A percentile compares a stretch with the other conserved stretches of the same genome.
These are phyloP conservation scores for Bipolaris zeicola DNA, from an alignment of 2,329 filamentous ascomycete species.

Conservation along the genomic window DNA sequence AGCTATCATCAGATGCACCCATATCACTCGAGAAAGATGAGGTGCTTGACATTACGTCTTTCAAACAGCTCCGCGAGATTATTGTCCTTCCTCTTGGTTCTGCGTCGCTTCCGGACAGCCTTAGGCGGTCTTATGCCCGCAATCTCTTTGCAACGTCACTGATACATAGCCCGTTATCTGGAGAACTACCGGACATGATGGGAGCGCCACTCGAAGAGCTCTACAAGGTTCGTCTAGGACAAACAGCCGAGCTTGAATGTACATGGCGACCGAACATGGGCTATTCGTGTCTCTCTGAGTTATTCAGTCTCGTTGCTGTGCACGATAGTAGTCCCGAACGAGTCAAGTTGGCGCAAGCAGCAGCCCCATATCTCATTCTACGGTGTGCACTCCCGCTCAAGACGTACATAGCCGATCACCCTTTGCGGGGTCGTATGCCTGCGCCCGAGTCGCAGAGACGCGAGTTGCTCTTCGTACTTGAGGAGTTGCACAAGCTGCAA, in stretches of 20 bases:
- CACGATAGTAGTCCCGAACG: constrained; percentile 54
- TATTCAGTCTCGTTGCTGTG: constrained; percentile 62
- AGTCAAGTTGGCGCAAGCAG: constrained; percentile 71
- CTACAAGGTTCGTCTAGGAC: constrained; percentile 69
- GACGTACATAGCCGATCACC: constrained; percentile 88
- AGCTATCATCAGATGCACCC: constrained; percentile 46
- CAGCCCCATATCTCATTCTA: constrained; percentile 80
- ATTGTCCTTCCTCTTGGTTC: constrained; percentile 77
- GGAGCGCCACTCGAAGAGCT: constrained; percentile 64
- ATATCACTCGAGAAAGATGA: constrained; percentile 64
- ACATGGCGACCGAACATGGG: constrained; percentile 73
- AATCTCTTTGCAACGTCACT: constrained; percentile 83
- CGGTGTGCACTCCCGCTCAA: constrained; percentile 81
- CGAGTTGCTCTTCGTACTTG: constrained; percentile 76
- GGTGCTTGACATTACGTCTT: constrained; percentile 78
- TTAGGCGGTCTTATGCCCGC: constrained; percentile 72
- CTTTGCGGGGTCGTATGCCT: constrained; percentile 83
- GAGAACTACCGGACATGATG: constrained; percentile 60
- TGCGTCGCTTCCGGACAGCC: constrained; percentile 66
- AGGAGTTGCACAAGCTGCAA: constrained; percentile 67
- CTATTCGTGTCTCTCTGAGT: constrained; percentile 79
- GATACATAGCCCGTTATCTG: constrained; percentile 71
- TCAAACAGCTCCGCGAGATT: constrained; percentile 70
- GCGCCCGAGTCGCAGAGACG: constrained; percentile 80
- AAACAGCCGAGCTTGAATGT: constrained; percentile 70